Evolutionary conservation across 2,329 filamentous ascomycete genomes (phyloP), one percentile per base, ranked within the genome.

Genomic region (Aspergillus quadrilineatus): DNA sequence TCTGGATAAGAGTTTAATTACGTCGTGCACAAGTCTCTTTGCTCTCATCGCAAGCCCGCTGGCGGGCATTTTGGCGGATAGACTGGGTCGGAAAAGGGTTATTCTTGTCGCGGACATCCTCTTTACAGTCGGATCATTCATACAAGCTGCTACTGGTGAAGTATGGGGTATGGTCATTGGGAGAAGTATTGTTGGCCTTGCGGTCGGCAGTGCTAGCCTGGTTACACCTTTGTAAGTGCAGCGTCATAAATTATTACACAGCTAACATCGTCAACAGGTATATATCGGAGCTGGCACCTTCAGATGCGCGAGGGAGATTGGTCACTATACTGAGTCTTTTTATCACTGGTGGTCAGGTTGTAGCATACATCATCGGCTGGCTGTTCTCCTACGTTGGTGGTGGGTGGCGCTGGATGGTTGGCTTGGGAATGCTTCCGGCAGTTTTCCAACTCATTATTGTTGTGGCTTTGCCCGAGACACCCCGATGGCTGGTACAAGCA

Each of bases 321-420:
- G 89, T 97, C 4, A 95, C 91, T 1, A 83, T 94, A 55, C 87
- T 90, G 57, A 85, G 88, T 28, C 77, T 97, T 22, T 92, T 95
- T 64, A 88, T 97, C 55, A 96, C 92, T 0, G 79, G 89, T 9
- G 93, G 93, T 0, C 92, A 97, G 74, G 89, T 96, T 1, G 83
- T 95, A 17, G 92, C 93, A 2, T 97, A 97, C 72, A 70, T 95
- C 1, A 76, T 92, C 6, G 93, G 93, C 1, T 96, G 89, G 88
- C 72, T 80, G 0, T 87, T 96, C 53, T 79, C 78, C 46, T 82
- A 85, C 5, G 80, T 82, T 6, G 58, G 64, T 6, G 82, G 81
- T 10, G 90, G 89, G 1, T 97, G 93, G 92, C 81, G 91, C 49
- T 95, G 89, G 87, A 92, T 96, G 84, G 92, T 97, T 0, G 92